These are phyloP conservation scores for Mycena latifolia DNA, from an alignment of 768 basidiomycete species.

Conservation along the genomic window DNA sequence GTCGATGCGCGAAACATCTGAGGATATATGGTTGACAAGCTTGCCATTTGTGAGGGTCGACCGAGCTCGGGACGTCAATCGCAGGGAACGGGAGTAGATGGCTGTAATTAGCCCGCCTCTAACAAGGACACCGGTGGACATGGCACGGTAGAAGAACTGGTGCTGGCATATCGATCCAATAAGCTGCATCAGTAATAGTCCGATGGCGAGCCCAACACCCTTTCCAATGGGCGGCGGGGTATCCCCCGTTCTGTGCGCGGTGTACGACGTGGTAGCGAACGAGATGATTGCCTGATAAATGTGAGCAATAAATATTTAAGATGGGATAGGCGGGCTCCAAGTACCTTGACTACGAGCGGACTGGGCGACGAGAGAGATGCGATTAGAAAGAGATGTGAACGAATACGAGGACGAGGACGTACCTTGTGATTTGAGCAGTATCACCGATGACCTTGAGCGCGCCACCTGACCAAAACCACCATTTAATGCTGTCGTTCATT, in stretches of 20 bases:
- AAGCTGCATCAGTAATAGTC: conserved; percentile 76
- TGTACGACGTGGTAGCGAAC: conserved; percentile 75
- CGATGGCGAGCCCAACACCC: conserved; percentile 84
- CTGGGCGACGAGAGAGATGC: conserved; percentile 47
- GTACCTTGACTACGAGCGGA: conserved; percentile 85
- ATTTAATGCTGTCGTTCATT: conserved; percentile 82
- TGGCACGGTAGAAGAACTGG: conserved; percentile 86
- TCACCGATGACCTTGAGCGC: conserved; percentile 72
- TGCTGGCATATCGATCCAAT: conserved; percentile 76
- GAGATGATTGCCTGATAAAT: conserved; percentile 32
- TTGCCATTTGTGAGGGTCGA: conserved; percentile 88
- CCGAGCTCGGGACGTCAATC: conserved; percentile 82
- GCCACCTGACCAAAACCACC: conserved; percentile 84
- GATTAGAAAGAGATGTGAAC: neutral
- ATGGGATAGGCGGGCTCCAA: neutral
- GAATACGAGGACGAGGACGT: neutral
- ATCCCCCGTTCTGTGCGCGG: conserved; percentile 53
- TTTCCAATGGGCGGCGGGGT: conserved; percentile 56
- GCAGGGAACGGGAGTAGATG: conserved; percentile 84
- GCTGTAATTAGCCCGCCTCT: conserved; percentile 90
- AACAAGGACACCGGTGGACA: conserved; percentile 81
- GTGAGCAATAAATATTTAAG: neutral
- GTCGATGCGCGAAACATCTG: conserved; percentile 92
- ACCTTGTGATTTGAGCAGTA: conserved; percentile 70
- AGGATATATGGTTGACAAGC: conserved; percentile 94